Evolutionary conservation across 306 rosid species (phyloP), one percentile per base, ranked within the genome.

Genomic region (Dalbergia cochinchinensis): DNA sequence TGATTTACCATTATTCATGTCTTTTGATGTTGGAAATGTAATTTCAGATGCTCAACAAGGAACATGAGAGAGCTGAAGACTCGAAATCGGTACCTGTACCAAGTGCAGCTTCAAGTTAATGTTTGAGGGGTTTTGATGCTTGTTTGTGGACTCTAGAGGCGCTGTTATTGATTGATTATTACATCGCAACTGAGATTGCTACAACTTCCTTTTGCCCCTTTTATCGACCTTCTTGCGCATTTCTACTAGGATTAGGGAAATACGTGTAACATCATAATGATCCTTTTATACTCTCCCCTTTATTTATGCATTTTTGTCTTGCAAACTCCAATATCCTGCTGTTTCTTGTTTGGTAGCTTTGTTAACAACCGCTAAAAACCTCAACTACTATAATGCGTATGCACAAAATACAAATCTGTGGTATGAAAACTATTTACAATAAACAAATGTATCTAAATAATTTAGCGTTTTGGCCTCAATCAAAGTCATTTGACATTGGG

Each of bases 1-100:
- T 13, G 22, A 44, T 68, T 42, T 59, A 39, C 51, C 31, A 73
- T 67, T 33, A 72, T 78, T 78, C 33, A 66, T 69, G 44, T 64
- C 71, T 84, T 61, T 11, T 18, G 35, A 64, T 80, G 50, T 71
- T 71, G 63, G 31, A 62, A 33, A 63, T 78, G 47, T 69, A 44
- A 74, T 84, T 87, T 65, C 84, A 87, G 90, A 84, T 87, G 86
- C 88, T 87, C 41, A 87, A 87, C 69, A 87, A 87, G 69, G 90
- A 87, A 65, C 90, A 87, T 58, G 90, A 87, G 65, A 75, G 79
- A 50, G 85, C 85, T 41, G 90, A 83, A 69, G 90, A 87, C 82
- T 87, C 90, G 3, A 87, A 87, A 76, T 44, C 90, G 6, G 87
- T 78, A 54, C 44, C 84, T 0, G 79, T 80, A 53, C 83, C 87